phyloP scores from a whole-genome alignment of 805 yeast species.

The Cyberlindnera veronae region DNA sequence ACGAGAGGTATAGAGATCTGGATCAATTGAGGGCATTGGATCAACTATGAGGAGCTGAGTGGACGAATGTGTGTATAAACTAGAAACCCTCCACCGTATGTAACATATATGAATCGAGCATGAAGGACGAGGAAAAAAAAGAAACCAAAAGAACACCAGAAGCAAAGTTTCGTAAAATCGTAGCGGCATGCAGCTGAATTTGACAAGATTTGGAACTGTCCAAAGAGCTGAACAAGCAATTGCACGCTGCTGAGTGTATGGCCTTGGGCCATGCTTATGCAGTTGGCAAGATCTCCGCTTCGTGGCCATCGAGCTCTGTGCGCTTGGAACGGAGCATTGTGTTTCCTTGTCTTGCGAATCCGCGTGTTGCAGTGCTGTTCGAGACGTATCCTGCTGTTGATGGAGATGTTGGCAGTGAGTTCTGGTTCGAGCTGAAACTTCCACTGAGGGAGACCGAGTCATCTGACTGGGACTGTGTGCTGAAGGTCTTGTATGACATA shows the following conservation, averaged over 20 bases:
- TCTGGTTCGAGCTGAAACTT: neutral
- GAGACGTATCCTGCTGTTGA: neutral
- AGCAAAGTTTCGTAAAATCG: too few relatives aligned
- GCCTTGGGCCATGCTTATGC: conserved; percentile 4
- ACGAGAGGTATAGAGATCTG: too few relatives aligned
- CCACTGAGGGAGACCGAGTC: neutral
- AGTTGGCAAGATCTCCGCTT: conserved; percentile 8
- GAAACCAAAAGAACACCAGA: too few relatives aligned
- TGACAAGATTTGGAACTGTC: too few relatives aligned
- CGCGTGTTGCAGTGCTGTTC: neutral
- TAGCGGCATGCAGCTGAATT: too few relatives aligned
- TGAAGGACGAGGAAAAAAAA: too few relatives aligned
- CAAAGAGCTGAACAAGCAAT: neutral
- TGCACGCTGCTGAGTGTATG: neutral
- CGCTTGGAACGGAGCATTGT: conserved; percentile 5
- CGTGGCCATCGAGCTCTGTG: conserved; percentile 3
- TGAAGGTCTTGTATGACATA: neutral
- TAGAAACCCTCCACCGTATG: too few relatives aligned
- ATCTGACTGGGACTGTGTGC: neutral
- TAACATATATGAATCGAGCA: too few relatives aligned
- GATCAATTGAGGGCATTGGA: too few relatives aligned
- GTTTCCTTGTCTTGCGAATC: neutral
- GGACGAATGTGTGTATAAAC: too few relatives aligned
- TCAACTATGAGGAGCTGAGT: too few relatives aligned
- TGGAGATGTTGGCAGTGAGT: neutral